These are phyloP conservation scores for Naganishia vishniacii DNA, from an alignment of 768 basidiomycete species.

Conservation along the genomic window DNA sequence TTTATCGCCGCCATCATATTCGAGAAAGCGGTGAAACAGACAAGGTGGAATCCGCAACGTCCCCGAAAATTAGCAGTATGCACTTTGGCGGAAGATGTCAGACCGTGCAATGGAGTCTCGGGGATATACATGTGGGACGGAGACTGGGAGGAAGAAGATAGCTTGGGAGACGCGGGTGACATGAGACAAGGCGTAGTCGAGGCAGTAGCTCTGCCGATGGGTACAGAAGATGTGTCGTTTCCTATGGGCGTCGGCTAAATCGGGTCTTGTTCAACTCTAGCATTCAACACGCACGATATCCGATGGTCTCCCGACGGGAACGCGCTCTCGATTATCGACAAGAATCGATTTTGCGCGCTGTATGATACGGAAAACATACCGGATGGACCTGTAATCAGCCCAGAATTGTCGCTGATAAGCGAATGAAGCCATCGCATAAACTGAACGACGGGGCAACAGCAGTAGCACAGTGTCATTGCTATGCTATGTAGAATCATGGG, in stretches of 20 bases:
- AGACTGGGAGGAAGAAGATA: slow-evolving; percentile 40
- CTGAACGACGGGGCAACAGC: too few relatives aligned
- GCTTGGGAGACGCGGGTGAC: neutral
- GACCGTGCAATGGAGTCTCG: slow-evolving; percentile 47
- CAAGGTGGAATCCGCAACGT: slow-evolving; percentile 80
- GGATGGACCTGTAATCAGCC: neutral
- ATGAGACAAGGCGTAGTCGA: slow-evolving; percentile 67
- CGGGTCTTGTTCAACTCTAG: slow-evolving; percentile 51
- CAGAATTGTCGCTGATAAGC: slow-evolving; percentile 18
- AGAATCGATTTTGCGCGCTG: slow-evolving; percentile 65
- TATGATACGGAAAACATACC: slow-evolving; percentile 32
- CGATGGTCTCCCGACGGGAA: slow-evolving; percentile 83
- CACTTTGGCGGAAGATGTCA: slow-evolving; percentile 63
- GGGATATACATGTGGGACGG: slow-evolving; percentile 42
- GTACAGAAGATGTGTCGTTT: slow-evolving; percentile 53
- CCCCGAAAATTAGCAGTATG: slow-evolving; percentile 64
- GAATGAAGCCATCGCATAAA: too few relatives aligned
- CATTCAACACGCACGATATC: slow-evolving; percentile 66
- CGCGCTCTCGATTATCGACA: slow-evolving; percentile 68
- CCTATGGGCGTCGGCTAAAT: neutral
- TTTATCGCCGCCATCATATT: slow-evolving; percentile 67
- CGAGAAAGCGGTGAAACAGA: slow-evolving; percentile 57
- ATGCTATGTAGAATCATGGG: neutral
- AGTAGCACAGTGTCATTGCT: too few relatives aligned
- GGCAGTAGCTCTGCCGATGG: slow-evolving; percentile 81